Evolutionary conservation across 2,329 filamentous ascomycete genomes (phyloP).

Genomic region (Clathrospora elynae): DNA sequence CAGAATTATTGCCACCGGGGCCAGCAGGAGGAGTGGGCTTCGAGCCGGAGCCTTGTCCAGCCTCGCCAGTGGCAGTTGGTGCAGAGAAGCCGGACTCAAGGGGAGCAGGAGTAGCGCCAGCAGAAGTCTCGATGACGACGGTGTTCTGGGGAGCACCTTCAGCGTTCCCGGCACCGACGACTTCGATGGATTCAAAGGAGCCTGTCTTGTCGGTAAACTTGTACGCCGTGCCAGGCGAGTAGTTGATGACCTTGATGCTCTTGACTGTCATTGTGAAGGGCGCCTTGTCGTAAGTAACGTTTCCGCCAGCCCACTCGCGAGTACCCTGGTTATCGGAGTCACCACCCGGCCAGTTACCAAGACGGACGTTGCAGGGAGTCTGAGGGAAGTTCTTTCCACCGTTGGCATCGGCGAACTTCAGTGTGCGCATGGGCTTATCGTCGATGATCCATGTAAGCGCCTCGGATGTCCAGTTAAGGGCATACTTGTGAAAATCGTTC

Average conservation of each 20-base stretch:
- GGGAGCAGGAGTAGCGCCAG: slow-evolving; percentile 35
- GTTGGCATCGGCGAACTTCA: slow-evolving; percentile 62
- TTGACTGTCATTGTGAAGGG: slow-evolving; percentile 61
- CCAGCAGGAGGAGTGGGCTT: slow-evolving; percentile 5
- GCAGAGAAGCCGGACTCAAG: slow-evolving; percentile 33
- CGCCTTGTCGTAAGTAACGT: slow-evolving; percentile 53
- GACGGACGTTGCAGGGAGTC: slow-evolving; percentile 68
- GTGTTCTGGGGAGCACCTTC: slow-evolving; percentile 40
- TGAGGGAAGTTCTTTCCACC: slow-evolving; percentile 71
- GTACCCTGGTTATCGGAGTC: slow-evolving; percentile 60
- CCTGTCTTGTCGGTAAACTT: slow-evolving; percentile 57
- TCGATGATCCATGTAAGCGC: slow-evolving; percentile 73
- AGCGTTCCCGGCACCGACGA: slow-evolving; percentile 44
- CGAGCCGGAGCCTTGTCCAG: slow-evolving; percentile 2
- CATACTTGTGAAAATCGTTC: slow-evolving; percentile 68
- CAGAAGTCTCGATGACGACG: slow-evolving; percentile 28
- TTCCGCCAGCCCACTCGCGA: slow-evolving; percentile 70
- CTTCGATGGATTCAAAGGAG: slow-evolving; percentile 56
- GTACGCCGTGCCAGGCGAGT: slow-evolving; percentile 58
- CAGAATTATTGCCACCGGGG: slow-evolving; percentile 14
- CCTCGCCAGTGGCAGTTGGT: slow-evolving; percentile 21
- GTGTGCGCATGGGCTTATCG: slow-evolving; percentile 65
- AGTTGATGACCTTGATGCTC: slow-evolving; percentile 58
- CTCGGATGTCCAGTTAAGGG: slow-evolving; percentile 72
- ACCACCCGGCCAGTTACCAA: slow-evolving; percentile 57